Evolutionary conservation across 2,329 filamentous ascomycete species (phyloP), one percentile per base, ranked within the genome.

Genomic region (Ophiostoma quercus): DNA sequence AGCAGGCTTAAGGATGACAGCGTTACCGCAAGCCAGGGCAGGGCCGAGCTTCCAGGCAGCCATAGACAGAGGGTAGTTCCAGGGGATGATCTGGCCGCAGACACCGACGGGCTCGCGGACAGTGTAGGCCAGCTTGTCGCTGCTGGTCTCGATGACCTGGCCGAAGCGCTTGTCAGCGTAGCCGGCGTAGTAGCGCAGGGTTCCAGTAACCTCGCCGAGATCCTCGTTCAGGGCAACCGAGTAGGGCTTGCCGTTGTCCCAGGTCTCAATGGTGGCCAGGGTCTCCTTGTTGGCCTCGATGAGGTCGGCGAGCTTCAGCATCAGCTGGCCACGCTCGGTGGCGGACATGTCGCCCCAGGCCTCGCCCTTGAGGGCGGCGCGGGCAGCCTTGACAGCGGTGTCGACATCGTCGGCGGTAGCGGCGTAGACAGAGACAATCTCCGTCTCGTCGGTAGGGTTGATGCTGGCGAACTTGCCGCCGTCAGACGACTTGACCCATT

Each of bases 181-280:
- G 63, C 89, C 89, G 65, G 85, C 88, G 75, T 94, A 94, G 79
- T 94, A 94, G 73, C 89, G 87, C 60, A 88, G 80, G 16, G 87
- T 79, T 69, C 74, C 75, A 4, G 79, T 74, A 14, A 71, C 65
- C 25, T 71, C 71, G 16, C 37, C 19, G 7, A 72, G 12, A 57
- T 73, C 72, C 39, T 70, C 70, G 65, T 67, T 51, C 29, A 69
- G 68, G 6, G 69, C 70, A 4, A 71, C 70, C 1, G 37, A 11
- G 69, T 71, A 71, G 1, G 90, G 88, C 77, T 92, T 91, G 77
- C 90, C 92, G 74, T 93, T 94, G 76, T 95, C 92, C 91, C 91
- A 94, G 0, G 92, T 91, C 79, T 96, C 81, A 25, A 85, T 76
- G 0, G 82, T 82, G 69, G 84, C 78, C 4, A 83, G 75, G 2